A percentile compares a stretch with the other conserved stretches of the same genome.
phyloP scores from a whole-genome alignment of 2,329 filamentous ascomycete species.

The Penicillium sp. region DNA sequence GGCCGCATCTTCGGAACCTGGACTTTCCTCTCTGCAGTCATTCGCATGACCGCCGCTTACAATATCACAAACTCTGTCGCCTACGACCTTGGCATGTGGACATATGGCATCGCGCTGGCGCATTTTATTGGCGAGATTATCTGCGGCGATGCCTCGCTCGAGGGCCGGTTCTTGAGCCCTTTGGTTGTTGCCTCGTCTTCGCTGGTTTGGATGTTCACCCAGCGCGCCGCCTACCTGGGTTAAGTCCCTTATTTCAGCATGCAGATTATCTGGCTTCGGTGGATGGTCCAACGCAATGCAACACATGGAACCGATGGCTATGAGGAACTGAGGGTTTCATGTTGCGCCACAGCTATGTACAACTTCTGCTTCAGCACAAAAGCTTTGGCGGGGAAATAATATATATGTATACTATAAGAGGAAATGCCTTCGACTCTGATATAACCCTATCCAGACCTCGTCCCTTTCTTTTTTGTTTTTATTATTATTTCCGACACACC shows the following conservation, averaged over 20 bases:
- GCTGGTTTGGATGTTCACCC: constrained; percentile 61
- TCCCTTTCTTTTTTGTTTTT: neutral
- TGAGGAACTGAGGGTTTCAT: neutral
- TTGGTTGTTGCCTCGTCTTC: constrained; percentile 56
- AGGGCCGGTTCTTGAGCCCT: constrained; percentile 58
- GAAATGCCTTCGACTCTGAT: neutral
- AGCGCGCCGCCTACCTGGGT: constrained; percentile 45
- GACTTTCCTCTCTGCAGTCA: constrained; percentile 73
- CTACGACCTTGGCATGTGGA: constrained; percentile 79
- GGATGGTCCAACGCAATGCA: neutral
- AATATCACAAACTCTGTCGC: constrained; percentile 68
- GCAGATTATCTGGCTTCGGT: neutral
- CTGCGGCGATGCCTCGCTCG: constrained; percentile 71
- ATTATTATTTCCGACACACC: neutral
- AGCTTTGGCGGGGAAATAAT: neutral
- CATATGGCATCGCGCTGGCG: constrained; percentile 71
- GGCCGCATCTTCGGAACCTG: constrained; percentile 83
- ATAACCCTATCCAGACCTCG: neutral
- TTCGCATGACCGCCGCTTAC: constrained; percentile 82
- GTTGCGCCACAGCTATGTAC: neutral
- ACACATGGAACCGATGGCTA: neutral
- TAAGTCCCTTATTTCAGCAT: constrained; percentile 4
- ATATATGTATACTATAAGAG: neutral
- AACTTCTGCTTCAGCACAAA: neutral
- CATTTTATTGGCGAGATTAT: constrained; percentile 80